These are phyloP conservation scores for Alternaria sp. DNA, from an alignment of 2,329 filamentous ascomycete genomes.

Conservation along the genomic window DNA sequence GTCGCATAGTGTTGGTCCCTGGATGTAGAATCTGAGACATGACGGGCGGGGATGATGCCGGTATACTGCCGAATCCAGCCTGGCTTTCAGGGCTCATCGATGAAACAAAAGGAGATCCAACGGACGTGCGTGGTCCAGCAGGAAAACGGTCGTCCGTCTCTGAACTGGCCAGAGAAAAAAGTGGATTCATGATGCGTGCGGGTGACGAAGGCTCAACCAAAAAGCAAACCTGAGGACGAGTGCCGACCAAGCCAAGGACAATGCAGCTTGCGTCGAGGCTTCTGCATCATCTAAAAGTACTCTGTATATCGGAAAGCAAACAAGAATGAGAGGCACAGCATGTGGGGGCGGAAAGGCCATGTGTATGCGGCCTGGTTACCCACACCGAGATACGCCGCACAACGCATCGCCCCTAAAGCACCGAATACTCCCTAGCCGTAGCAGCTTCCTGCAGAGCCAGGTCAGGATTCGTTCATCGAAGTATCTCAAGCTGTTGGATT, in stretches of 20 bases:
- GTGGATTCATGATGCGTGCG: neutral
- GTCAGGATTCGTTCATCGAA: neutral
- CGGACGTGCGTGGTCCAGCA: conserved; percentile 1
- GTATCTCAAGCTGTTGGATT: neutral
- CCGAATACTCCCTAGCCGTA: conserved; percentile 7
- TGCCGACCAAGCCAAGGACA: conserved; percentile 4
- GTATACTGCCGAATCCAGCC: conserved; percentile 20
- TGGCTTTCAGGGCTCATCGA: conserved; percentile 18
- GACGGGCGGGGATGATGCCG: conserved; percentile 25
- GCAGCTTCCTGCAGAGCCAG: neutral
- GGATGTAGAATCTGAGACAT: conserved; percentile 27
- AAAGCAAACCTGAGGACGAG: conserved; percentile 2
- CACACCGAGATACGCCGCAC: neutral
- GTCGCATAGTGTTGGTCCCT: conserved; percentile 22
- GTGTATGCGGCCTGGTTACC: conserved; percentile 12
- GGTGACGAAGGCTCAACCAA: neutral
- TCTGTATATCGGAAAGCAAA: conserved; percentile 14
- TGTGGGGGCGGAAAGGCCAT: conserved; percentile 15
- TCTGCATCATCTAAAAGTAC: conserved; percentile 9
- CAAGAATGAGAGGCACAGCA: conserved; percentile 18
- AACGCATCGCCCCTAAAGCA: conserved; percentile 12
- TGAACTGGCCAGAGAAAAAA: conserved; percentile 4
- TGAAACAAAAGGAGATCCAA: conserved; percentile 12
- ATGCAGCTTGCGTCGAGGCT: conserved; percentile 3
- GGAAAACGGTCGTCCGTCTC: neutral